Percentiles rank a stretch among this genome's conserved stretches.
These are phyloP conservation scores for Kodamaea leandrae DNA, from an alignment of 805 yeast species.

Conservation along the genomic window DNA sequence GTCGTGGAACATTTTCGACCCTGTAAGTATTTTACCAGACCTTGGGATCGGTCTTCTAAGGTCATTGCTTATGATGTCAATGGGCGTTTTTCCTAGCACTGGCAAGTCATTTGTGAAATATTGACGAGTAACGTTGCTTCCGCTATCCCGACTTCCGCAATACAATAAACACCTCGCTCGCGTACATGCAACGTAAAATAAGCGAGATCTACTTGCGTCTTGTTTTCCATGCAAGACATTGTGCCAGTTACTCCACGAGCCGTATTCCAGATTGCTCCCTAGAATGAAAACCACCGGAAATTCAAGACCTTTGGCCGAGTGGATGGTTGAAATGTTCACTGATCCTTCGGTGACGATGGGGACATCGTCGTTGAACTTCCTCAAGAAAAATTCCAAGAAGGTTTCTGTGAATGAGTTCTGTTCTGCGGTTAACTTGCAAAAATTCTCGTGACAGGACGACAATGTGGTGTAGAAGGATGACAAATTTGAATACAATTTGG, in stretches of 20 bases:
- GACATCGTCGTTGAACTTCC: slow-evolving; percentile 38
- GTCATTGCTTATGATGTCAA: neutral
- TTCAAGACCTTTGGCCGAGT: slow-evolving; percentile 72
- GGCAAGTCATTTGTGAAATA: slow-evolving; percentile 6
- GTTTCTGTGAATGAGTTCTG: slow-evolving; percentile 9
- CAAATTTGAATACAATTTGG: slow-evolving; percentile 16
- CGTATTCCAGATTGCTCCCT: slow-evolving; percentile 11
- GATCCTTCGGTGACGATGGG: slow-evolving; percentile 23
- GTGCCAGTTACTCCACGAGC: slow-evolving; percentile 6
- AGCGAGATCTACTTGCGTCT: slow-evolving; percentile 34
- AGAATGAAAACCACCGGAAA: slow-evolving; percentile 63
- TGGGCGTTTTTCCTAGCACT: neutral
- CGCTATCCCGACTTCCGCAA: slow-evolving; percentile 3
- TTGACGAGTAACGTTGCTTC: neutral
- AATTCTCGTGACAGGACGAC: slow-evolving; percentile 14
- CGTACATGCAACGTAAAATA: slow-evolving; percentile 65
- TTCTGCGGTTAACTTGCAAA: slow-evolving; percentile 4
- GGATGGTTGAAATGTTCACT: slow-evolving; percentile 65
- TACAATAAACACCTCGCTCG: slow-evolving; percentile 54
- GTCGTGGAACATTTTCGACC: neutral
- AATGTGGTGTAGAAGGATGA: slow-evolving; percentile 23
- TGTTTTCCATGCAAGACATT: slow-evolving; percentile 3
- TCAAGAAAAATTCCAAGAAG: slow-evolving; percentile 40
- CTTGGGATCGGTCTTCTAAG: neutral
- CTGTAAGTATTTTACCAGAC: neutral